phyloP scores from a whole-genome alignment of 2,329 filamentous ascomycete species.

The Neophaeococcomyces aloes region DNA sequence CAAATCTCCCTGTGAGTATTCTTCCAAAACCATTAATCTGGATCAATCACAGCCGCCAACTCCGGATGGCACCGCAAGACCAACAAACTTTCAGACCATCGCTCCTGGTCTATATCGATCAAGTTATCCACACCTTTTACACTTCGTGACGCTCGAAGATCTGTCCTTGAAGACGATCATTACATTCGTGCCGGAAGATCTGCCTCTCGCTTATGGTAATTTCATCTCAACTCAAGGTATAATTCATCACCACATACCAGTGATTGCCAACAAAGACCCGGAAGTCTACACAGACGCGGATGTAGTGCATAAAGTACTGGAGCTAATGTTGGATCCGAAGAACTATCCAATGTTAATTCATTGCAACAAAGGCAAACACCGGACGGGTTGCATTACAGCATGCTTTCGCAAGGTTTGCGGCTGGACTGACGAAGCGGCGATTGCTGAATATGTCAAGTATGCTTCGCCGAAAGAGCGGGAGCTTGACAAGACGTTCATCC shows the following conservation, averaged over 20 bases:
- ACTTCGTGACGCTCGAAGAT: constrained; percentile 58
- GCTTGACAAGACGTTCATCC: constrained; percentile 21
- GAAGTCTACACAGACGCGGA: constrained; percentile 52
- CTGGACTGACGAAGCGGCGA: constrained; percentile 51
- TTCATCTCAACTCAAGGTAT: constrained; percentile 62
- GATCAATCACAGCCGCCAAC: constrained; percentile 26
- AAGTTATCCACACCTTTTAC: constrained; percentile 61
- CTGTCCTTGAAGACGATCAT: constrained; percentile 64
- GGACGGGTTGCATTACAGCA: constrained; percentile 80
- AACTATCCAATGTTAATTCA: constrained; percentile 79
- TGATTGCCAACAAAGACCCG: constrained; percentile 78
- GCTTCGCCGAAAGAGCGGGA: constrained; percentile 41
- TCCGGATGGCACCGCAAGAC: constrained; percentile 30
- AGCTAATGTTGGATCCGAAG: constrained; percentile 56
- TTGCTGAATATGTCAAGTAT: constrained; percentile 64
- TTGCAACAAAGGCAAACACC: constrained; percentile 90
- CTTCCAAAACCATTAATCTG: constrained; percentile 13
- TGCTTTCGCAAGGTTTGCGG: constrained; percentile 64
- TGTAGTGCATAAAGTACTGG: constrained; percentile 61
- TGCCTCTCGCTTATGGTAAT: constrained; percentile 37
- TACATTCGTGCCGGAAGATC: constrained; percentile 39
- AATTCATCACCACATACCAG: constrained; percentile 61
- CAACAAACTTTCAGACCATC: constrained; percentile 67
- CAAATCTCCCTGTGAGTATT: constrained; percentile 1
- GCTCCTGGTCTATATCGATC: constrained; percentile 68